Evolutionary conservation across 345 rosid genomes (phyloP).

Genomic region (Salix udensis): DNA sequence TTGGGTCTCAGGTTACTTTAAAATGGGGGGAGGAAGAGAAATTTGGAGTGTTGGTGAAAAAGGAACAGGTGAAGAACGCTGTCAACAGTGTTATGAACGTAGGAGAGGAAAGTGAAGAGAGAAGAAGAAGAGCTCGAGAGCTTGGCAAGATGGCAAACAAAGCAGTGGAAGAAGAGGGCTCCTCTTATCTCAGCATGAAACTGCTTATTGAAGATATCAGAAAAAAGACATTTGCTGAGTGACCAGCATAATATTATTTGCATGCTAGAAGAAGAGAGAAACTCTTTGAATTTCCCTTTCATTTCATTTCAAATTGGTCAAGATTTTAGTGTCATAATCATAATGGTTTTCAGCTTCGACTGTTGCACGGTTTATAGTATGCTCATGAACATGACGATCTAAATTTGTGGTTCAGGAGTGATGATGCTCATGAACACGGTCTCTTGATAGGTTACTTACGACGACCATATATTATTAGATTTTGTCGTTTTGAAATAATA

Average conservation of each 20-base stretch:
- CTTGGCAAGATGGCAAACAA: conserved; percentile 5
- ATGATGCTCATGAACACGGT: too few relatives aligned
- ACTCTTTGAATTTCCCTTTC: too few relatives aligned
- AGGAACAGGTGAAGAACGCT: conserved; percentile 7
- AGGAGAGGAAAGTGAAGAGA: conserved; percentile 14
- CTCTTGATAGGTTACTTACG: too few relatives aligned
- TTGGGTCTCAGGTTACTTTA: neutral
- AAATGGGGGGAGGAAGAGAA: conserved; percentile 17
- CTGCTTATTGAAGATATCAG: conserved; percentile 2
- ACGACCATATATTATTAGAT: too few relatives aligned
- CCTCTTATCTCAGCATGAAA: conserved; percentile 1
- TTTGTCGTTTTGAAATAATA: too few relatives aligned
- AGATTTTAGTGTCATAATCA: too few relatives aligned
- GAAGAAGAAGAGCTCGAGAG: conserved; percentile 4
- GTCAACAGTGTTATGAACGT: conserved; percentile 1
- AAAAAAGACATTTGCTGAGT: neutral
- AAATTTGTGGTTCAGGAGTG: too few relatives aligned
- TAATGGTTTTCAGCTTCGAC: too few relatives aligned
- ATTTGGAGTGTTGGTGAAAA: conserved; percentile 13
- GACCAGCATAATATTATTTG: neutral
- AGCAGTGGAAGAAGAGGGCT: conserved; percentile 6
- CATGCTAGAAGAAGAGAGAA: too few relatives aligned
- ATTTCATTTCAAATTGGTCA: too few relatives aligned
- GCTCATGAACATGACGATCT: too few relatives aligned
- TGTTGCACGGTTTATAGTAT: too few relatives aligned